phyloP scores from a whole-genome alignment of 2,329 filamentous ascomycete species.

The Paecilomyces dactylethromorphus region DNA sequence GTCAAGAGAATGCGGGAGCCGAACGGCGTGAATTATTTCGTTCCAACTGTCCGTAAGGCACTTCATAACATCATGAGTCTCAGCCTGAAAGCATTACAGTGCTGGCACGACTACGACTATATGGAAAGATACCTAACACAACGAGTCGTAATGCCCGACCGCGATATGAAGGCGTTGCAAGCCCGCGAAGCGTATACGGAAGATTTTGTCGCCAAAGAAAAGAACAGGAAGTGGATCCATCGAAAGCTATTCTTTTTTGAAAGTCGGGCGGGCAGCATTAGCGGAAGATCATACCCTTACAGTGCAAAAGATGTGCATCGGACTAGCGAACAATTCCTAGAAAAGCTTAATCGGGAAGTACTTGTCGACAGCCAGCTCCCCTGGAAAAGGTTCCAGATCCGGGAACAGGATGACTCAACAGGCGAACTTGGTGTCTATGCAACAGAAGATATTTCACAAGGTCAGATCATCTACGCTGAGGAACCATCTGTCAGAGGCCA shows the following conservation, averaged over 20 bases:
- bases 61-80: slow-evolving; percentile 23
- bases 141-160: slow-evolving; percentile 11
- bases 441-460: slow-evolving; percentile 14
- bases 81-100: slow-evolving; percentile 22
- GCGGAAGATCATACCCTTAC: slow-evolving; percentile 20
- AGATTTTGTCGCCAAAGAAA: slow-evolving; percentile 1
- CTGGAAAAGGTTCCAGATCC: slow-evolving; percentile 8
- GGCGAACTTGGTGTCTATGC: slow-evolving; percentile 22
- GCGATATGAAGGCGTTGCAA: slow-evolving; percentile 16
- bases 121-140: slow-evolving; percentile 13
- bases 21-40: slow-evolving; percentile 23
- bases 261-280: slow-evolving; percentile 13
- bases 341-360: slow-evolving; percentile 16
- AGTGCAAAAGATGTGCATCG: slow-evolving; percentile 16
- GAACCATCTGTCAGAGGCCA: slow-evolving; percentile 30
- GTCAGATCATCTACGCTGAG: slow-evolving; percentile 22
- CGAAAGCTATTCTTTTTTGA: slow-evolving; percentile 19
- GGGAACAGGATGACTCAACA: neutral
- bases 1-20: slow-evolving; percentile 13
- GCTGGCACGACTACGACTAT: slow-evolving; percentile 21
- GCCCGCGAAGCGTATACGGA: slow-evolving; percentile 8
- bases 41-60: slow-evolving; percentile 20
- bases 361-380: slow-evolving; percentile 11
- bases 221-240: slow-evolving; percentile 2
- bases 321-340: slow-evolving; percentile 8